Conservation (phyloP, 768 basidiomycete species). For the Chiua virens region DNA sequence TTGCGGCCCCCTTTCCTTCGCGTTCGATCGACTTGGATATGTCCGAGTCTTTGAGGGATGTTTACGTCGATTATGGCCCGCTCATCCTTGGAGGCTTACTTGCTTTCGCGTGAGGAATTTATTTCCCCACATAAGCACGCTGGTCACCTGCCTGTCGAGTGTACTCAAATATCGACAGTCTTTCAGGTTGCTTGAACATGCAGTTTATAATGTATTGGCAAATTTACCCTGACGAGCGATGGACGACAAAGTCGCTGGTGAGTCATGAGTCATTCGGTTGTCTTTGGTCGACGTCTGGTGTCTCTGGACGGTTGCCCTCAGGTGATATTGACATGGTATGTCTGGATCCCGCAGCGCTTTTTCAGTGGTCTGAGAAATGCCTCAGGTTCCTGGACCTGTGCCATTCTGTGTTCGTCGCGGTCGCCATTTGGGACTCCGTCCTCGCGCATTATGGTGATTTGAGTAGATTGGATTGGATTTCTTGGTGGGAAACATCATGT, state of each 20-base stretch:
- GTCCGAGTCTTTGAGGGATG: background rate
- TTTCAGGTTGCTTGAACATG: slow-evolving; percentile 28
- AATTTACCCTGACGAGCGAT: slow-evolving; percentile 10
- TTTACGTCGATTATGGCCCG: slow-evolving; percentile 15
- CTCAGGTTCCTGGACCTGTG: slow-evolving; percentile 24
- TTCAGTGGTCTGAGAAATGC: background rate
- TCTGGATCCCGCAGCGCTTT: background rate
- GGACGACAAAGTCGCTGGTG: slow-evolving; percentile 20
- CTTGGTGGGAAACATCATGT: slow-evolving; percentile 17
- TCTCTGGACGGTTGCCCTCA: background rate
- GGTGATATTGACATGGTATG: slow-evolving; percentile 24
- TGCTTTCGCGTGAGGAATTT: slow-evolving; percentile 17
- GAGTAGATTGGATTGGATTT: slow-evolving; percentile 8
- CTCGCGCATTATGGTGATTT: slow-evolving; percentile 21
- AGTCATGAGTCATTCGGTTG: background rate
- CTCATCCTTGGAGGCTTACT: slow-evolving; percentile 23
- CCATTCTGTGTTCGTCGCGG: slow-evolving; percentile 22
- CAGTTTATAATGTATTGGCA: slow-evolving; percentile 28
- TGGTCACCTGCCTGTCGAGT: background rate
- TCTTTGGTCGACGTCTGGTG: background rate
- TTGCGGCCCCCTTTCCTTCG: background rate
- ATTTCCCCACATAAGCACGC: background rate
- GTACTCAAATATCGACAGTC: slow-evolving; percentile 7
- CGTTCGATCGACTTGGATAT: background rate
- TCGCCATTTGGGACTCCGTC: slow-evolving; percentile 26